phyloP scores from a whole-genome alignment of 1,284 basidiomycete genomes.

The Ustilago sp. region DNA sequence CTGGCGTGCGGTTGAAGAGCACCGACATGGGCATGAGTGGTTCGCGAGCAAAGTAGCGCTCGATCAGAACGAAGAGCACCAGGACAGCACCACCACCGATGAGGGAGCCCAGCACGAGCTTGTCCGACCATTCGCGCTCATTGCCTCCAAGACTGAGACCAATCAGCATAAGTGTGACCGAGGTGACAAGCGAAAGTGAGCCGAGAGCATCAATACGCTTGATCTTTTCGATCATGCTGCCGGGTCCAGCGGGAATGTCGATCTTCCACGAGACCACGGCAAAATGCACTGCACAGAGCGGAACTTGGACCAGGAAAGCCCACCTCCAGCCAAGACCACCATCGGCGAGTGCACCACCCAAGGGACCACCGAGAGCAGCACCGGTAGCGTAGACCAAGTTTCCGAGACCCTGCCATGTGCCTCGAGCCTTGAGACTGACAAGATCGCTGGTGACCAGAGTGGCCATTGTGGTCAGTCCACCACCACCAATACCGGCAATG shows the following conservation, averaged over 20 bases:
- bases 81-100: constrained; percentile 72
- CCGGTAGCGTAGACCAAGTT: constrained; percentile 69
- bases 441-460: constrained; percentile 71
- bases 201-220: constrained; percentile 70
- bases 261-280: constrained; percentile 69
- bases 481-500: constrained; percentile 71
- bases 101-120: constrained; percentile 58
- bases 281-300: constrained; percentile 69
- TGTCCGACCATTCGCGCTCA: constrained; percentile 62
- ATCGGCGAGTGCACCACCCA: constrained; percentile 63
- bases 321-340: constrained; percentile 63
- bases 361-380: constrained; percentile 67
- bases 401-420: constrained; percentile 70
- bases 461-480: constrained; percentile 71
- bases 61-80: constrained; percentile 72
- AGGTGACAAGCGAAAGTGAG: constrained; percentile 68
- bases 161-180: constrained; percentile 67
- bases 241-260: constrained; percentile 70
- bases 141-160: constrained; percentile 69
- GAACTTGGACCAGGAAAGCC: constrained; percentile 69
- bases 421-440: constrained; percentile 70
- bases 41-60: constrained; percentile 71
- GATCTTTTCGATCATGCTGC: constrained; percentile 69
- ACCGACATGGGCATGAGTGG: constrained; percentile 70
- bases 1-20: constrained; percentile 69